Evolutionary conservation across 768 basidiomycete genomes (phyloP), one percentile per base, ranked within the genome.

Genomic region (Clavulina sp.): DNA sequence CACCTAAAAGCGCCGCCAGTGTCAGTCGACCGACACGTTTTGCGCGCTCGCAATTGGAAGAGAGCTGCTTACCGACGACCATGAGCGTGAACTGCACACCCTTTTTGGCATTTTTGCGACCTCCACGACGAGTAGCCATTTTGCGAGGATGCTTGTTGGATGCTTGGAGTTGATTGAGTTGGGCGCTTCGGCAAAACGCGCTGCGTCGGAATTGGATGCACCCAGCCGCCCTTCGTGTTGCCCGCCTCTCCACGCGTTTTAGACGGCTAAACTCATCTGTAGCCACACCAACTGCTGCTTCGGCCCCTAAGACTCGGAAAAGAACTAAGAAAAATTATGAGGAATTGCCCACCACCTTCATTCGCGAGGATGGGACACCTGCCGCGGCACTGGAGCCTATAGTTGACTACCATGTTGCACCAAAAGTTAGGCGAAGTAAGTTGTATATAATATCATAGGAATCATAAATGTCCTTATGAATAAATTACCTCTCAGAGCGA

Each of bases 71-170:
- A 93, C 93, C 93, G 63, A 93, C 89, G 51, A 96, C 93, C 87
- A 91, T 91, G 61, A 96, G 66, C 59, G 93, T 97, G 70, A 97
- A 86, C 70, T 93, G 89, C 50, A 97, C 85, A 64, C 92, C 93
- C 78, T 96, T 96, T 73, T 96, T 97, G 68, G 86, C 88, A 55
- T 96, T 96, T 72, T 87, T 89, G 62, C 59, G 57, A 29, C 57
- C 57, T n/a, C 57, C 57, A 41, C 57, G 57, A 49, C 57, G 56
- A 41, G 55, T 54, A 36, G 54, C 57, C 53, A 60, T 57, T 26
- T n/a, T n/a, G 31, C 4, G 18, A 29, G 19, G 19, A 21, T 38
- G 36, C 13, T 13, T 21, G 36, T 38, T 38, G n/a, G 13, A 38
- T 38, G 36, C 21, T 13, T 38, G 1, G 36, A 38, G 36, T 38